Base-by-base conservation (phyloP, 352 stramenopile genomes). In the Phytophthora hibernalis region DNA sequence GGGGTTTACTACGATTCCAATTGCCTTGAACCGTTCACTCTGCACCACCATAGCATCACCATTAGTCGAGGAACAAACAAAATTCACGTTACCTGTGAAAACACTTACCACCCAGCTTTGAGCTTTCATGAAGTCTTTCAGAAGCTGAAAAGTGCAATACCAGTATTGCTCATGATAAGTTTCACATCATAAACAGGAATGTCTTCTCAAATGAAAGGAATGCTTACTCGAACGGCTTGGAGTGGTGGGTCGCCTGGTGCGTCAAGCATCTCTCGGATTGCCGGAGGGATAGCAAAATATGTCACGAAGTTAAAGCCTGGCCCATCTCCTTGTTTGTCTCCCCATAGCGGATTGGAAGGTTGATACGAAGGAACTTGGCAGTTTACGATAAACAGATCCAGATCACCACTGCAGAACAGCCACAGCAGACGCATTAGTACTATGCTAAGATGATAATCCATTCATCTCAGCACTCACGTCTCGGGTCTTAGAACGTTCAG, bases 281-380 rank as follows among this genome's bases (percentile, higher is more conserved):
- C 44, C 3, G 73, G 68, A 13, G 86, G 76, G 42, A 95, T 92
- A 5, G 79, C 76, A 65, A 91, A 91, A 58, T 92, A 95, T 24
- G 81, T 90, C 11, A 95, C 72, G 52, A 92, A 93, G 72, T 93
- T 95, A 61, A 93, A 93, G 2, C 86, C 86, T 33, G 71, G 72
- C 18, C 84, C 86, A 52, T 95, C 80, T 18, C 76, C 81, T 54
- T 90, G 80, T 57, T 90, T 87, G 28, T 95, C 86, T 0, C 86
- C 86, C 86, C 86, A 95, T 24, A 95, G 59, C 10, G 86, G 86
- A 65, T 95, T 95, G n/a, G 84, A 88, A 10, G 86, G 86, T 37
- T 90, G 76, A 33, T 95, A 95, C 35, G 78, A 89, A n/a, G 86
- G 86, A 21, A 95, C 86, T 76, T 95, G 86, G 47, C 84, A 95